phyloP scores from a whole-genome alignment of 441 rosid genomes.

The Metrosideros polymorpha region DNA sequence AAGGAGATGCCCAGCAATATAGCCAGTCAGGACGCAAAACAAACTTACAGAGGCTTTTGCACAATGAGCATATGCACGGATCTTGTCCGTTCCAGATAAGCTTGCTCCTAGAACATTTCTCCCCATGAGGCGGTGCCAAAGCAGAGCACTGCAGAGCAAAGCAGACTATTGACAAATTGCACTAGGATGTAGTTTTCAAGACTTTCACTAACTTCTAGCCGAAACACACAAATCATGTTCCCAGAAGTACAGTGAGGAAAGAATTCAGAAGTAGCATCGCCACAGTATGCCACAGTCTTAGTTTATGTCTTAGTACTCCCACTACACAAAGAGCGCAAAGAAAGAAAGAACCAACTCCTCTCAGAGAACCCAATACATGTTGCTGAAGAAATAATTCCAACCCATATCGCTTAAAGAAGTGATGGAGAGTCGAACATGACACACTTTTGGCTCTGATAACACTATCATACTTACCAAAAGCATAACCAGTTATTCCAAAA shows the following conservation, averaged over 20 bases:
- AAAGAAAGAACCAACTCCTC: background rate
- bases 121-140: constrained; percentile 90
- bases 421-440: background rate
- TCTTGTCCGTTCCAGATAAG: constrained; percentile 55
- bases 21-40: background rate
- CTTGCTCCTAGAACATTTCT: constrained; percentile 49
- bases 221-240: background rate
- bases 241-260: background rate
- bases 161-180: background rate
- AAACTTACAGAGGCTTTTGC: constrained; percentile 68
- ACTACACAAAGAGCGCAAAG: background rate
- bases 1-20: background rate
- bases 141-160: constrained; percentile 64
- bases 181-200: background rate
- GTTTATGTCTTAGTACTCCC: background rate
- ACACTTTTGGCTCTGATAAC: background rate
- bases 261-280: background rate
- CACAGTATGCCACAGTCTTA: background rate
- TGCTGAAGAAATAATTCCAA: background rate
- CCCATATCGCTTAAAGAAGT: background rate
- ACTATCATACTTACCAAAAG: background rate
- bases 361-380: background rate
- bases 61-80: constrained; percentile 81
- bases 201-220: background rate
- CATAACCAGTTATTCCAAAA: background rate